A percentile compares a stretch with the other conserved stretches of the same genome.
These are phyloP conservation scores for Erodium moschatum DNA, from an alignment of 441 rosid species.

Conservation along the genomic window DNA sequence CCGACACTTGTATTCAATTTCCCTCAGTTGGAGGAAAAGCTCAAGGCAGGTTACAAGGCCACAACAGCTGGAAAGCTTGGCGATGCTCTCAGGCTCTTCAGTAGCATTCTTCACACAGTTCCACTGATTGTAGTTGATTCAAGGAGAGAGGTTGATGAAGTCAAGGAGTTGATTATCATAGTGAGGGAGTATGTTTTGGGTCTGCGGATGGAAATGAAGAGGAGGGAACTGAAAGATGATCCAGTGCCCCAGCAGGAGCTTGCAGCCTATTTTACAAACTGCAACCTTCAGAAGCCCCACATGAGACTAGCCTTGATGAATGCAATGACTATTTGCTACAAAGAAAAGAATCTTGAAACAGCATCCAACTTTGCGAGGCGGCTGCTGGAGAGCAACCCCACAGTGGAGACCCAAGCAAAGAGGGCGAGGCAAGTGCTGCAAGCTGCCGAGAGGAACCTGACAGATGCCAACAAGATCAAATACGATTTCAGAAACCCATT, in stretches of 20 bases:
- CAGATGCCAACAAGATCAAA: conserved; percentile 48
- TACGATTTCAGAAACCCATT: conserved; percentile 83
- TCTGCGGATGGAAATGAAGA: conserved; percentile 63
- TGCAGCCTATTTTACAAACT: conserved; percentile 83
- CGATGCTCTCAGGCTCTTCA: conserved; percentile 58
- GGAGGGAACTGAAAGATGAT: conserved; percentile 54
- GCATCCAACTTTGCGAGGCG: conserved; percentile 73
- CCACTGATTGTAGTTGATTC: conserved; percentile 76
- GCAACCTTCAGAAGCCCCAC: conserved; percentile 70
- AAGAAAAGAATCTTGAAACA: conserved; percentile 54
- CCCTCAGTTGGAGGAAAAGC: conserved; percentile 70
- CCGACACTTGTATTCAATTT: conserved; percentile 60
- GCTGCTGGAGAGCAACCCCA: conserved; percentile 60
- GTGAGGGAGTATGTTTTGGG: conserved; percentile 77
- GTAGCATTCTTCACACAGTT: conserved; percentile 65
- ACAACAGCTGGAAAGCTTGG: conserved; percentile 59
- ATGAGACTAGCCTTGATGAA: conserved; percentile 54
- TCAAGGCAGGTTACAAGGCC: conserved; percentile 70
- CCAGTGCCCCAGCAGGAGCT: conserved; percentile 70
- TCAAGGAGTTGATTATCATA: conserved; percentile 57
- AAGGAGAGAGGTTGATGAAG: conserved; percentile 85
- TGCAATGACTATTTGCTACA: conserved; percentile 65
- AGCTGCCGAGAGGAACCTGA: conserved; percentile 71
- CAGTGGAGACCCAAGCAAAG: conserved; percentile 54
- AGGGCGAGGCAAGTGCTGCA: conserved; percentile 61